Evolutionary conservation across 2,329 filamentous ascomycete species (phyloP), one percentile per base, ranked within the genome.

Genomic region (Colletotrichum caudatum): DNA sequence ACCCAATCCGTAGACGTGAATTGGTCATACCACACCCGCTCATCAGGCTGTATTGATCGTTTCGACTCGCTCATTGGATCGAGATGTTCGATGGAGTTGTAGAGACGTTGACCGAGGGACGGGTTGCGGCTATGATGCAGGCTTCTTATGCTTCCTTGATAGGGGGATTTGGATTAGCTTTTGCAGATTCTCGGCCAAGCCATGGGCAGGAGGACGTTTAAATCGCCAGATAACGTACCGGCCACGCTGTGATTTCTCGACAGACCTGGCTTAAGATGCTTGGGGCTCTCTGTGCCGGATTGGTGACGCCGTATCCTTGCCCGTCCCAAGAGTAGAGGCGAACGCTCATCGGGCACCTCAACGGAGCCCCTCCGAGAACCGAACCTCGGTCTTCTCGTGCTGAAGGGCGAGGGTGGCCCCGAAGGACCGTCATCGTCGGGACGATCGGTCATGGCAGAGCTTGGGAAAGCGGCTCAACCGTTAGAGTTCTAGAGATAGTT

Each of bases 1-100:
- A 99, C 95, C 96, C 96, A 99, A 81, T 99, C 95, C 66, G 94
- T 98, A 8, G 94, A 97, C 7, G 94, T 97, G 78, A 97, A 97
- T 82, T 99, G 96, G 84, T 99, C 96, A 82, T 98, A 98, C 96
- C 96, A 98, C 12, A 97, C 93, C 72, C 96, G 91, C 76, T 98
- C 94, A 78, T 98, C 93, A 62, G 91, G 85, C 76, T 90, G 91
- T 12, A 92, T 82, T 5, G 90, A 91, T 44, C 86, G 83, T 77
- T 91, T 93, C 60, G 91, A 91, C 73, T 92, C 90, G 73, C 86
- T 81, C 81, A 91, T 83, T 72, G 86, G 87, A 39, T 88, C 85
- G 76, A 86, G 88, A 74, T 86, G 84, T 76, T 87, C 90, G 69
- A 82, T 84, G 64, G 89, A 91, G 71, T 87, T 88, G 71, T 88